A percentile compares a stretch with the other conserved stretches of the same genome.
Evolutionary conservation across 441 rosid genomes (phyloP).

Genomic region (Metrosideros polymorpha): DNA sequence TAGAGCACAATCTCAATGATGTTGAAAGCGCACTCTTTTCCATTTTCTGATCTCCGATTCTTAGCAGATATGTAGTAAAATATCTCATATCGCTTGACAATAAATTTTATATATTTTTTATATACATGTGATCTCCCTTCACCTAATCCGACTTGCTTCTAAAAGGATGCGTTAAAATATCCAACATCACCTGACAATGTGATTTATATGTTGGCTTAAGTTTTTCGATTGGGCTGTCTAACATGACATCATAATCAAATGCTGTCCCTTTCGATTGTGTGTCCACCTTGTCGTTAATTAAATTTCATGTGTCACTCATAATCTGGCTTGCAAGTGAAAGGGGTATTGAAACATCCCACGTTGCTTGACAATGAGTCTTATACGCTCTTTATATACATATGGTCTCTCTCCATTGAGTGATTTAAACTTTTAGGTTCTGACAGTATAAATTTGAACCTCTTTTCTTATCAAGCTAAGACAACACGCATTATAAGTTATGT

Average conservation of each 20-base stretch:
- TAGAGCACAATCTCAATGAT: neutral
- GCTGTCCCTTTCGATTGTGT: neutral
- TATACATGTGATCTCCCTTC: neutral
- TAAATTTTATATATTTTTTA: neutral
- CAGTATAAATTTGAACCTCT: neutral
- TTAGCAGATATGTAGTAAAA: neutral
- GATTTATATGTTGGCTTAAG: neutral
- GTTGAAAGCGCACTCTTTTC: neutral
- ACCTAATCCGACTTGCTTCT: neutral
- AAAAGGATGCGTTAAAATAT: neutral
- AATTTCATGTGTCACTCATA: neutral
- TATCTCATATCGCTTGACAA: neutral
- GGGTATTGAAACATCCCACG: neutral
- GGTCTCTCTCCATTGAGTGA: neutral
- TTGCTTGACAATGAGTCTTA: neutral
- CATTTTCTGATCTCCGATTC: neutral
- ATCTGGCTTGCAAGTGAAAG: neutral
- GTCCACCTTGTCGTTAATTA: neutral
- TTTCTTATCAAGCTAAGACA: neutral
- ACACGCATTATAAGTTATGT: neutral
- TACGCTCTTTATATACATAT: neutral
- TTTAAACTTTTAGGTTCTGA: neutral
- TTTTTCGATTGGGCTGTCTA: neutral
- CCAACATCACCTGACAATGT: neutral
- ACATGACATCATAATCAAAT: neutral